Conservation (phyloP, 208 protist species). For the Trichomonas vaginalis region DNA sequence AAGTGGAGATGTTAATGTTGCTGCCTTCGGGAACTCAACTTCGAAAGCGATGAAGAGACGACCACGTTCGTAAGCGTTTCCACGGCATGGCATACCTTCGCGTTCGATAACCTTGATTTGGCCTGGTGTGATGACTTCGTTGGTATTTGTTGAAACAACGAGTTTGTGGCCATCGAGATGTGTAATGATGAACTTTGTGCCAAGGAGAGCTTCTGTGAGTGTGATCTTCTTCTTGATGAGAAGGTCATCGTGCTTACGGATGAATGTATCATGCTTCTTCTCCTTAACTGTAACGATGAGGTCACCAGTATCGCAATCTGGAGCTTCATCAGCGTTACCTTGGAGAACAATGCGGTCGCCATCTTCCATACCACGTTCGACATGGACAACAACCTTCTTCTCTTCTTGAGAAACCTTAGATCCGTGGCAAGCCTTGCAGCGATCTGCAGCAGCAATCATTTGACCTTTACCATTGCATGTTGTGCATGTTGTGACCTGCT, state of each 20-base stretch:
- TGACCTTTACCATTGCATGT: neutral
- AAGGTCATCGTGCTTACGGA: constrained; percentile 1
- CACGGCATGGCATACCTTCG: neutral
- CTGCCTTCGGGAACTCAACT: neutral
- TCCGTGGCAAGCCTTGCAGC: neutral
- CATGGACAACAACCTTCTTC: neutral
- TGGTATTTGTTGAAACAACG: neutral
- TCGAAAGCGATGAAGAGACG: neutral
- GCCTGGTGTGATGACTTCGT: neutral
- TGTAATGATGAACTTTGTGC: neutral
- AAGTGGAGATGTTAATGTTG: neutral
- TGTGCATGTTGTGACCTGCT: neutral
- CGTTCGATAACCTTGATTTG: neutral
- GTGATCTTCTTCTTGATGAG: neutral
- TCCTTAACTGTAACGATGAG: neutral
- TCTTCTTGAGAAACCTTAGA: neutral
- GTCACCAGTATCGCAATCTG: neutral
- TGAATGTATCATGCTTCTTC: neutral
- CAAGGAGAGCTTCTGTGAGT: neutral
- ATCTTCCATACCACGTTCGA: constrained; percentile 12
- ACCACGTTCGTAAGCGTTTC: neutral
- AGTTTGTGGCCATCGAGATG: neutral
- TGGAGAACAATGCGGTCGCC: neutral
- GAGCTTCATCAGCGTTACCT: neutral
- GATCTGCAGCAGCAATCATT: neutral